These are phyloP conservation scores for Lactarius psammicola DNA, from an alignment of 768 basidiomycete genomes.

Conservation along the genomic window DNA sequence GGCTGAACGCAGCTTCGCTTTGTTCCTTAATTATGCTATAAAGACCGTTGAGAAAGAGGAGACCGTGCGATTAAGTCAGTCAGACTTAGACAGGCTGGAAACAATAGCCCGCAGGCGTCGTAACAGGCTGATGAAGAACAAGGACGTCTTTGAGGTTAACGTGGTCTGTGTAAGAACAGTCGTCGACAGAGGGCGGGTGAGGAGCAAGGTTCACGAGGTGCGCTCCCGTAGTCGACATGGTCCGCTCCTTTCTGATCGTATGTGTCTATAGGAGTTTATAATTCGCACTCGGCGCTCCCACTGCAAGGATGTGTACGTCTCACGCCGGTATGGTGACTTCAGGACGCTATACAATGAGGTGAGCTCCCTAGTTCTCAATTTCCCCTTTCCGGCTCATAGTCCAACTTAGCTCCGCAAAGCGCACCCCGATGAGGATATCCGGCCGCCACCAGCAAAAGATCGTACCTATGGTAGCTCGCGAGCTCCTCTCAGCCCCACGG, in stretches of 20 bases:
- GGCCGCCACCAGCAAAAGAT: constrained; percentile 86
- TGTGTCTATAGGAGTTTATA: constrained; percentile 77
- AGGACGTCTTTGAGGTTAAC: constrained; percentile 82
- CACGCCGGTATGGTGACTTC: constrained; percentile 94
- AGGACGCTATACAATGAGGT: constrained; percentile 84
- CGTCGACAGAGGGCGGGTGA: constrained; percentile 77
- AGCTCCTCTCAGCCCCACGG: constrained; percentile 35
- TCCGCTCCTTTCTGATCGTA: constrained; percentile 1
- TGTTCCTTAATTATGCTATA: constrained; percentile 79
- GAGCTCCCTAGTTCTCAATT: constrained; percentile 28
- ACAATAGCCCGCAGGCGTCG: constrained; percentile 61
- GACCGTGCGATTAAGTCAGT: constrained; percentile 84
- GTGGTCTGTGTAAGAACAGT: constrained; percentile 85
- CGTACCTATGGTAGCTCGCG: constrained; percentile 61
- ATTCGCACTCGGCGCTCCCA: constrained; percentile 79
- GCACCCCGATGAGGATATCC: constrained; percentile 79
- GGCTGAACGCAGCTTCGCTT: constrained; percentile 78
- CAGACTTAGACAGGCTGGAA: constrained; percentile 80
- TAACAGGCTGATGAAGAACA: constrained; percentile 45
- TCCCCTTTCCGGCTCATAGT: constrained; percentile 21
- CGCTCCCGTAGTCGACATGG: constrained; percentile 32
- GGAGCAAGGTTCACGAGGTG: constrained; percentile 87
- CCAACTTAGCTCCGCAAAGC: constrained; percentile 72
- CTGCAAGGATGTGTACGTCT: constrained; percentile 78
- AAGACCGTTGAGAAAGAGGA: constrained; percentile 85